Base-by-base conservation (phyloP, 2,329 filamentous ascomycete species). In the Aspergillus viridinutans region DNA sequence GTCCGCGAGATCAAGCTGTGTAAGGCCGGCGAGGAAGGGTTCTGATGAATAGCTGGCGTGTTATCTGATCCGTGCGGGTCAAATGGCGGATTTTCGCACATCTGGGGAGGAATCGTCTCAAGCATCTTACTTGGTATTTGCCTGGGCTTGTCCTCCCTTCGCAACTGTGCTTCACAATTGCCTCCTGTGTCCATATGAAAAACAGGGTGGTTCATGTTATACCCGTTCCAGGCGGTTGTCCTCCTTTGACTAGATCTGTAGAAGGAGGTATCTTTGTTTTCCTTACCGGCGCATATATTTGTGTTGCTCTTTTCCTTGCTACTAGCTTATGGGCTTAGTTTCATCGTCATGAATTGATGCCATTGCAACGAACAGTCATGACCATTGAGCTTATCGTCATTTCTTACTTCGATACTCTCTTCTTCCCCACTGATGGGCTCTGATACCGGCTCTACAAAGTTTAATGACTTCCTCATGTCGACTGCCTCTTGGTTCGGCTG, bases 1-100 rank as follows among this genome's bases (percentile, higher is more conserved):
- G 92, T 94, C 65, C 90, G 94, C 66, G 93, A 97, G 76, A 97
- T 97, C 76, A 96, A 92, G 78, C 83, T 97, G 57, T 99, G 94
- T 80, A 94, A 92, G 76, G 93, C 94, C 59, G 94, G 93, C 65
- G 90, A 97, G 77, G 92, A 97, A 81, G 94, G 94, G 57, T 87
- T 95, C 68, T 97, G 65, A 74, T 67, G 21, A 54, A 54, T 52
- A 54, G 25, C 42, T 25, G 54, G 54, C 52, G 35, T 55, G 49
- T 52, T 53, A 48, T 50, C 53, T 45, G 32, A 35, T 45, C 55
- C 58, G 54, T 53, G 29, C 49, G 52, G 50, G 38, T 47, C 25
- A 29, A 43, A 21, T 49, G 47, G 54, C 56, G 59, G 59, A 23
- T 49, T 56, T 28, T 48, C 35, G 48, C 52, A 32, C 52, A 23